Base-by-base conservation (phyloP, 495 filamentous ascomycete species). In the Penicillium malachiteum region DNA sequence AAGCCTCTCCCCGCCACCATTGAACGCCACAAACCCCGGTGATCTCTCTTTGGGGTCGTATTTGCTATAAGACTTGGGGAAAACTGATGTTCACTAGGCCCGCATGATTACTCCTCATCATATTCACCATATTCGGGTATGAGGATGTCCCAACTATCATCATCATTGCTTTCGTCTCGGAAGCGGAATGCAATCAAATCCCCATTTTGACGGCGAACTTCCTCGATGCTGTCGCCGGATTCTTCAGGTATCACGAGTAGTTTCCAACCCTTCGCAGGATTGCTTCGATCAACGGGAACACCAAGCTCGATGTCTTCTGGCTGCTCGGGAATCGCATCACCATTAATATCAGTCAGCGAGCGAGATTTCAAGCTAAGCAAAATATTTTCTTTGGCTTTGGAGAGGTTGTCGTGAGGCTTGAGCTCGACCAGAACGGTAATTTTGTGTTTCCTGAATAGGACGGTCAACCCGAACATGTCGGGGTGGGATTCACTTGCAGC, bases 401-500 rank as follows among this genome's bases (percentile, higher is more conserved):
- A 55, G 62, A 96, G 84, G 30, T 84, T 65, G 57, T 84, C 78
- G 41, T 81, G 74, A 3, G 85, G 75, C 37, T 82, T 78, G 31
- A 86, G 78, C 59, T 89, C 83, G 31, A 96, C 76, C 62, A 92
- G 79, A 61, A 96, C 76, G 26, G 89, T 96, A 52, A 84, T 86
- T 54, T 83, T 87, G 70, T 88, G 84, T 71, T 88, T 78, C 62
- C 96, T 96, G 69, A 96, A 84, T 26, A 87, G 82, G 37, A 96
- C 68, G 10, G 89, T 91, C 71, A 26, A 1, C 21, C 21, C 21
- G 21, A 4, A 2, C 21, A 26, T 60, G 51, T 76, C 13, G 40
- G 60, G 35, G 14, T 68, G 69, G 21, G 66, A 52, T 66, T 71
- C 57, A 55, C 52, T 60, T 6, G 62, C 62, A 1, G 58, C 43